Evolutionary conservation across 179 eudicot genomes (phyloP).

Genomic region (Actinidia arguta): DNA sequence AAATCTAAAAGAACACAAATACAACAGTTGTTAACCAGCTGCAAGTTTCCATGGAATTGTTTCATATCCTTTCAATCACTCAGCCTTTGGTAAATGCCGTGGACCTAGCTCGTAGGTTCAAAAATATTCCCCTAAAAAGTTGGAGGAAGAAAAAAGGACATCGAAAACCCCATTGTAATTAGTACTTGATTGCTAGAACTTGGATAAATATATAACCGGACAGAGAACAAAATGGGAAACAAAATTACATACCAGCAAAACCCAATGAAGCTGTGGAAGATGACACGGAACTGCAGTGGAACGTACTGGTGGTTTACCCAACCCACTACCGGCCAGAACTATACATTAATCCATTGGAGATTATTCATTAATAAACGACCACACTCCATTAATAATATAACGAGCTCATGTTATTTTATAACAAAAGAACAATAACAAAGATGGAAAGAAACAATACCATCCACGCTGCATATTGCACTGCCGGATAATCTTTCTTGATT

Average conservation of each 20-base stretch:
- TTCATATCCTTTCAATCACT: not conserved
- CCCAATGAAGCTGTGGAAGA: conserved; percentile 80
- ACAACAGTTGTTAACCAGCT: not conserved
- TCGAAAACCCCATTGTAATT: not conserved
- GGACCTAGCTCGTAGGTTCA: conserved; percentile 79
- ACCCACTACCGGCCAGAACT: conserved; percentile 95
- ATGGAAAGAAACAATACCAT: conserved; percentile 47
- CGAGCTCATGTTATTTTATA: not conserved
- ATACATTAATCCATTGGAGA: conserved; percentile 25
- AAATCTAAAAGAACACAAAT: not conserved
- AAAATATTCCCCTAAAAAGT: conserved; percentile 73
- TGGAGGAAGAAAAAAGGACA: not conserved
- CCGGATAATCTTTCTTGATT: conserved; percentile 80
- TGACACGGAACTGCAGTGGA: conserved; percentile 88
- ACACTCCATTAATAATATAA: not conserved
- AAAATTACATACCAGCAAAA: conserved; percentile 69
- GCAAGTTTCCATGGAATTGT: not conserved
- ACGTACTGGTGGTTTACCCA: conserved; percentile 91
- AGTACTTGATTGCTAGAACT: not conserved
- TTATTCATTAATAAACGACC: not conserved
- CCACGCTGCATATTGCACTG: conserved; percentile 85
- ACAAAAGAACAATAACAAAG: not conserved
- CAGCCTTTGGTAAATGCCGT: conserved; percentile 47
- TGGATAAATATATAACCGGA: not conserved
- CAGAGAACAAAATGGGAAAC: not conserved